Percentiles rank a stretch among this genome's conserved stretches.
phyloP scores from a whole-genome alignment of 371 early-diverging fungal species.

The Mucor indicus region DNA sequence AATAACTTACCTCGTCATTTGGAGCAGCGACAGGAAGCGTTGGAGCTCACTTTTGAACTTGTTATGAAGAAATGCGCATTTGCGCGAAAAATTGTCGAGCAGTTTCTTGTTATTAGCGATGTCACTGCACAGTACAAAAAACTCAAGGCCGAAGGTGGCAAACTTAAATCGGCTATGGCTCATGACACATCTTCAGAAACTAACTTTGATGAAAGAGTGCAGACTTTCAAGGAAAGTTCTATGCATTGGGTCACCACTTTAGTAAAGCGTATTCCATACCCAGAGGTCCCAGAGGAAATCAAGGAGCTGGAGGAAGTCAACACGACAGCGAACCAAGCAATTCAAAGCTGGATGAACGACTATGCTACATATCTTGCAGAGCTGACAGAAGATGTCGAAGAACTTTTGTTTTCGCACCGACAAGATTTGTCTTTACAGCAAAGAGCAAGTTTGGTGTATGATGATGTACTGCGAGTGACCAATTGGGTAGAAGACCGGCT shows the following conservation, averaged over 20 bases:
- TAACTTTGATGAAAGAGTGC: constrained; percentile 19
- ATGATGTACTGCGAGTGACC: constrained; percentile 37
- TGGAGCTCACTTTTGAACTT: constrained; percentile 22
- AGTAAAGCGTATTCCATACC: constrained; percentile 27
- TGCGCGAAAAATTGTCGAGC: constrained; percentile 30
- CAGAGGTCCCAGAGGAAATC: constrained; percentile 9
- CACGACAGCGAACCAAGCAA: constrained; percentile 9
- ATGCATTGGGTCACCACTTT: constrained; percentile 32
- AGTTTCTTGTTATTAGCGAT: constrained; percentile 30
- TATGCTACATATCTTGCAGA: constrained; percentile 21
- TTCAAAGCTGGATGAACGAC: constrained; percentile 19
- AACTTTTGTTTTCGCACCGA: constrained; percentile 32
- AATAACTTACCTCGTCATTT: constrained; percentile 24
- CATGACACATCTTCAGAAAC: constrained; percentile 9
- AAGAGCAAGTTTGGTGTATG: constrained; percentile 31
- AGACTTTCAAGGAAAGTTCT: constrained; percentile 34
- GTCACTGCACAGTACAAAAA: constrained; percentile 14
- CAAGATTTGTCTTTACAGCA: constrained; percentile 37
- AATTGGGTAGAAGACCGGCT: constrained; percentile 41
- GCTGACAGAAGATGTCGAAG: constrained; percentile 30
- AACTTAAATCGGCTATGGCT: constrained; percentile 20
- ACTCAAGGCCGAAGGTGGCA: constrained; percentile 33
- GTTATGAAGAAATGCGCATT: constrained; percentile 25
- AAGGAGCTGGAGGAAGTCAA: constrained; percentile 17
- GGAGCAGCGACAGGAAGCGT: constrained; percentile 25